These are phyloP conservation scores for Candida piceae DNA, from an alignment of 805 yeast species.

Conservation along the genomic window DNA sequence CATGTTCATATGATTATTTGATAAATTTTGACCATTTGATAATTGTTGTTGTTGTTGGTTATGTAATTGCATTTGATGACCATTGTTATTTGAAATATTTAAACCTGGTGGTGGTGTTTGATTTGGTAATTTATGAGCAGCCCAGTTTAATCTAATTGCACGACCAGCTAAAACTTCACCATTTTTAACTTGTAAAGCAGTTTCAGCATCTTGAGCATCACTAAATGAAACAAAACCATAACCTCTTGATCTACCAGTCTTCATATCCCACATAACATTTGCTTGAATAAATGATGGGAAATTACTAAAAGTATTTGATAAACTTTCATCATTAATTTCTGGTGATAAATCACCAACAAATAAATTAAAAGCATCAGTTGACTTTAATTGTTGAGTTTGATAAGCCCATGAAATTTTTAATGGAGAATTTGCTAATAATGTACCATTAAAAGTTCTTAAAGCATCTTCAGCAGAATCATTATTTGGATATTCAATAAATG, in stretches of 20 bases:
- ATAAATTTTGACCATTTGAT: slow-evolving; percentile 1
- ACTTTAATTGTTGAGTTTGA: slow-evolving; percentile 66
- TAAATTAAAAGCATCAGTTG: slow-evolving; percentile 55
- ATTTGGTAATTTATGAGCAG: slow-evolving; percentile 58
- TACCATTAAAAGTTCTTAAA: slow-evolving; percentile 53
- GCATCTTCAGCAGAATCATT: slow-evolving; percentile 60
- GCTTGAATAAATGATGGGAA: slow-evolving; percentile 69
- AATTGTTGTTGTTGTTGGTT: slow-evolving; percentile 13
- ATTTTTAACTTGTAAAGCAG: slow-evolving; percentile 67
- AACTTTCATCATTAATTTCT: slow-evolving; percentile 75
- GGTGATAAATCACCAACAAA: slow-evolving; percentile 84
- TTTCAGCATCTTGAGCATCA: slow-evolving; percentile 63
- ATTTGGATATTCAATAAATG: slow-evolving; percentile 70
- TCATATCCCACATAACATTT: slow-evolving; percentile 97
- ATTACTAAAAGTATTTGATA: slow-evolving; percentile 50
- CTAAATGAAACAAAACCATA: slow-evolving; percentile 84
- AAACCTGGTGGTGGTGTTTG: slow-evolving; percentile 18
- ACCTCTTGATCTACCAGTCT: slow-evolving; percentile 85
- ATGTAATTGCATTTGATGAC: slow-evolving; percentile 14
- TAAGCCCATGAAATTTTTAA: slow-evolving; percentile 78
- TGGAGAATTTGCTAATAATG: slow-evolving; percentile 45
- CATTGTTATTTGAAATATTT: slow-evolving; percentile 9
- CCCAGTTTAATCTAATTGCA: slow-evolving; percentile 84
- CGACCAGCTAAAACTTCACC: slow-evolving; percentile 71
- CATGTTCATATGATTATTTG: slow-evolving; percentile 3